Conservation (phyloP, 2,329 filamentous ascomycete genomes). For the Neopestalotiopsis sp. region DNA sequence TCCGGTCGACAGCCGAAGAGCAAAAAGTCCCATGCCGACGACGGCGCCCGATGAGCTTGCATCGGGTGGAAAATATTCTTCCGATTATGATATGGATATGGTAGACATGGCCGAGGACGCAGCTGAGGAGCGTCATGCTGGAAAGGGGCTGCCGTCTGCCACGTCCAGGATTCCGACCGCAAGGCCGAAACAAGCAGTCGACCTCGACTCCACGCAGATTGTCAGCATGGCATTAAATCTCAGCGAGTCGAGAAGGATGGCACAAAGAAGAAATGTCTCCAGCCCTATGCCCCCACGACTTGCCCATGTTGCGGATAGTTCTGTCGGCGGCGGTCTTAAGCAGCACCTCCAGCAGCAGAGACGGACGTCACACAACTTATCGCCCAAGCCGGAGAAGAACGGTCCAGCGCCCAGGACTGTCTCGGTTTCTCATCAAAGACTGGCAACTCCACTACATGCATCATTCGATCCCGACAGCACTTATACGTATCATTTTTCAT, state of each 20-base stretch:
- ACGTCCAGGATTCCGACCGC: slow-evolving; percentile 28
- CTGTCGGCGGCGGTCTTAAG: slow-evolving; percentile 63
- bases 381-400: slow-evolving; percentile 58
- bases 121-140: slow-evolving; percentile 32
- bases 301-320: slow-evolving; percentile 57
- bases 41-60: slow-evolving; percentile 23
- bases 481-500: slow-evolving; percentile 73
- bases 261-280: slow-evolving; percentile 60
- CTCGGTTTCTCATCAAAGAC: slow-evolving; percentile 46
- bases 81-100: slow-evolving; percentile 24
- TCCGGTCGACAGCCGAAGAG: slow-evolving; percentile 34
- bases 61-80: slow-evolving; percentile 13
- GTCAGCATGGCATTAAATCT: slow-evolving; percentile 91
- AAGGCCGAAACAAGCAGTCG: slow-evolving; percentile 46
- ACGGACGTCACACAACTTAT: slow-evolving; percentile 64
- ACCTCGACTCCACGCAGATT: slow-evolving; percentile 85
- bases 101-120: slow-evolving; percentile 23
- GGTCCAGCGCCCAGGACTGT: slow-evolving; percentile 44
- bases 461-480: slow-evolving; percentile 53
- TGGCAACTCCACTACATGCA: slow-evolving; percentile 52
- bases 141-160: slow-evolving; percentile 31
- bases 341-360: slow-evolving; percentile 77
- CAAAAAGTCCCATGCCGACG: slow-evolving; percentile 29
- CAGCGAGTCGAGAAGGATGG: slow-evolving; percentile 78
- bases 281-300: slow-evolving; percentile 57